phyloP scores from a whole-genome alignment of 1,284 basidiomycete genomes.

The Tetrapyrgos nigripes region DNA sequence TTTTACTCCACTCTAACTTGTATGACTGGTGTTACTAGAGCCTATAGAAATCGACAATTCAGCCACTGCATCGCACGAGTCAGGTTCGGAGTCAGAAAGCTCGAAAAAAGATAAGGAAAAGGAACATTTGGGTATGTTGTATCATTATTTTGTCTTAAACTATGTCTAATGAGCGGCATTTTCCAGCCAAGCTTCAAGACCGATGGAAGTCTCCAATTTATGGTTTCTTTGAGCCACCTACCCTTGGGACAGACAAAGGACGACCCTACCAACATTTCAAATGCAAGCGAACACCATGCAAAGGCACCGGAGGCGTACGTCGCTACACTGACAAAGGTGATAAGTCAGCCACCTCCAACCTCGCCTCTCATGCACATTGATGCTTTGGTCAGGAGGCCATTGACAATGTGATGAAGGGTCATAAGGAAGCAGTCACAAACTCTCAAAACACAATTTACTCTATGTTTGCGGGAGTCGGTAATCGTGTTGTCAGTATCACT shows the following conservation, averaged over 20 bases:
- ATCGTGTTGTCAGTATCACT: neutral
- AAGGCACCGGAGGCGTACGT: conserved; percentile 19
- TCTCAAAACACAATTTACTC: conserved; percentile 4
- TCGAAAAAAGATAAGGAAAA: no score
- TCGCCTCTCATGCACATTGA: conserved; percentile 34
- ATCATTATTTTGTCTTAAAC: no score
- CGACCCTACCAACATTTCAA: conserved; percentile 35
- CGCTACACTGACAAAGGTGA: conserved; percentile 34
- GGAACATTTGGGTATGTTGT: no score
- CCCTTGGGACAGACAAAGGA: neutral
- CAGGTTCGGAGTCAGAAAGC: no score
- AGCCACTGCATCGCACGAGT: no score
- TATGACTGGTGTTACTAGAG: no score
- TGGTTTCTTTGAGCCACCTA: conserved; percentile 1
- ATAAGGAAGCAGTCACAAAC: conserved; percentile 5
- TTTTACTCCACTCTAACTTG: no score
- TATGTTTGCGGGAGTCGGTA: conserved; percentile 8
- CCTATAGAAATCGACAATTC: no score
- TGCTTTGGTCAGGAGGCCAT: conserved; percentile 44
- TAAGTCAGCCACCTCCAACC: conserved; percentile 39
- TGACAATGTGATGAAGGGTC: conserved; percentile 20
- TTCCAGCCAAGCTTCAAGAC: no score
- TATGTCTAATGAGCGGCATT: no score
- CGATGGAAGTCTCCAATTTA: conserved; percentile 7
- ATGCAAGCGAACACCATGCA: conserved; percentile 35